Evolutionary conservation across 345 rosid genomes (phyloP).

Genomic region (Tarenaya hassleriana): DNA sequence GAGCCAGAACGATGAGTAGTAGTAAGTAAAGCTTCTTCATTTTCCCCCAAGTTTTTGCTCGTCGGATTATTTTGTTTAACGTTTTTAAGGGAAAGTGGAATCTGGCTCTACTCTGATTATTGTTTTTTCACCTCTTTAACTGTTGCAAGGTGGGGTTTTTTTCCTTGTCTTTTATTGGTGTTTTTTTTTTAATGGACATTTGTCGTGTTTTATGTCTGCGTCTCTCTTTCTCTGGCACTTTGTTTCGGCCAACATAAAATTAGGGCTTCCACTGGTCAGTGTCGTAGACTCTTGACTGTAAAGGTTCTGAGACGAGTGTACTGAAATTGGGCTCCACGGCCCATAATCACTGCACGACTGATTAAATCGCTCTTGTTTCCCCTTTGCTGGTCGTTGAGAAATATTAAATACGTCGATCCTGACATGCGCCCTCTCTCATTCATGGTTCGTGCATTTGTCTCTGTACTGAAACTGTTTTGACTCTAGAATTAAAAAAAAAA

Average conservation of each 20-base stretch:
- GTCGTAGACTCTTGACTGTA: constrained; percentile 16
- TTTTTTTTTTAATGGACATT: neutral
- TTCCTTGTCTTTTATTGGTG: neutral
- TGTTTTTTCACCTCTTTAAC: too few species aligned
- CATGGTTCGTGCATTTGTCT: too few species aligned
- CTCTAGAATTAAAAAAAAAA: too few species aligned
- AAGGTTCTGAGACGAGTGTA: neutral
- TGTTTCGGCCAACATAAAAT: constrained; percentile 16
- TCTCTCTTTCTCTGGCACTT: constrained; percentile 20
- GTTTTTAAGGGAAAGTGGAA: too few species aligned
- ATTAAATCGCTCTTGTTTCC: constrained; percentile 13
- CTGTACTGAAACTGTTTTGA: too few species aligned
- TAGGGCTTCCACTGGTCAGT: constrained; percentile 22
- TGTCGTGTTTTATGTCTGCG: too few species aligned
- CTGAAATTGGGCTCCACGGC: constrained; percentile 33
- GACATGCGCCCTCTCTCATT: neutral
- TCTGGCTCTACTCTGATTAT: too few species aligned
- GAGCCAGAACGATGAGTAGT: constrained; percentile 54
- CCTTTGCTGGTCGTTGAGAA: constrained; percentile 12
- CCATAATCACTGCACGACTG: constrained; percentile 32
- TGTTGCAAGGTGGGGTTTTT: too few species aligned
- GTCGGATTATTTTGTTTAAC: too few species aligned
- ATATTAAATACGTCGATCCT: too few species aligned
- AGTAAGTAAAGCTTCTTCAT: constrained; percentile 5
- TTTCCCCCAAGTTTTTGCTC: too few species aligned